Evolutionary conservation across 495 filamentous ascomycete species (phyloP).

Genomic region (Usnea hakonensis): DNA sequence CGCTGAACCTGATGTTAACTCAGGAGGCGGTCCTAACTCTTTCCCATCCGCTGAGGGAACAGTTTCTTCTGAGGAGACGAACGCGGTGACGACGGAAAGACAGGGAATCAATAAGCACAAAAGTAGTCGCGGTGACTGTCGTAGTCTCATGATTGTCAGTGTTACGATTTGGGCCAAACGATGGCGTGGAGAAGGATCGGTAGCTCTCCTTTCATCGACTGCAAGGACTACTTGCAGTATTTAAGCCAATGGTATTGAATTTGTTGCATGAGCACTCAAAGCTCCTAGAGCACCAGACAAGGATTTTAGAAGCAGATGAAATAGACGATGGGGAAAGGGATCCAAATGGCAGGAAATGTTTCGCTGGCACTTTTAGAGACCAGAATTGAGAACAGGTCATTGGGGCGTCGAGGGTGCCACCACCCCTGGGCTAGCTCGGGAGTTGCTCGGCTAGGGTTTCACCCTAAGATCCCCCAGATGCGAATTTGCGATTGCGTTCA

Average conservation of each 20-base stretch:
- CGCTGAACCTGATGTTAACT: slow-evolving; percentile 13
- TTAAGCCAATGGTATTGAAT: neutral
- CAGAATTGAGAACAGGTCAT: neutral
- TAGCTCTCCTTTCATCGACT: neutral
- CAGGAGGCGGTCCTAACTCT: slow-evolving; percentile 8
- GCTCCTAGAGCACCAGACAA: neutral
- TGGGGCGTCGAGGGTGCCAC: neutral
- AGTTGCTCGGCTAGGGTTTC: neutral
- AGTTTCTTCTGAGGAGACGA: slow-evolving; percentile 23
- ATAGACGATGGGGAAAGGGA: neutral
- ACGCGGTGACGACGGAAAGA: slow-evolving; percentile 26
- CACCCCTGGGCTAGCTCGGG: neutral
- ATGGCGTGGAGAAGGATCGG: neutral
- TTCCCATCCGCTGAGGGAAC: slow-evolving; percentile 22
- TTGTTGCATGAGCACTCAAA: neutral
- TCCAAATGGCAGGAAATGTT: neutral
- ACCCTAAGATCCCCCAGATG: neutral
- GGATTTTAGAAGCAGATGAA: neutral
- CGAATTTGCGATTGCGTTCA: no score
- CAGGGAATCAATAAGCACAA: slow-evolving; percentile 41
- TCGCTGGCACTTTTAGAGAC: neutral
- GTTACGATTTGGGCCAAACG: neutral
- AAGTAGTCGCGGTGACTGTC: slow-evolving; percentile 34
- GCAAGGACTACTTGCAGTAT: slow-evolving; percentile 7
- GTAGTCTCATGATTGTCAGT: slow-evolving; percentile 35